Conservation (phyloP, 2,329 filamentous ascomycete species). For the Aspergillus neotritici region DNA sequence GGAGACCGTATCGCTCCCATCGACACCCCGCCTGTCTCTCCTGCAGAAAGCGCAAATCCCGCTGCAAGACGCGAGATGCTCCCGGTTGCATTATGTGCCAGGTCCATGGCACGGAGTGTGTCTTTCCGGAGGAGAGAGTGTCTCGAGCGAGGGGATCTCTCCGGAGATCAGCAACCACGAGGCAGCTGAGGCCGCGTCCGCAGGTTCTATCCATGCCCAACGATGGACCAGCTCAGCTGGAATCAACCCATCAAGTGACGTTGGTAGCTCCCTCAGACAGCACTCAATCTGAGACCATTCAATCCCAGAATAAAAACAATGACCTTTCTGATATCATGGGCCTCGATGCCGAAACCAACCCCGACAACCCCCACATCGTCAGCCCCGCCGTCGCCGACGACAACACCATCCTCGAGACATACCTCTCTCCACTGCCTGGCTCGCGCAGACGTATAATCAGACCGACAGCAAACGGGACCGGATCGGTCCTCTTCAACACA, state of each 20-base stretch:
- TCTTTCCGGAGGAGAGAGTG: constrained; percentile 31
- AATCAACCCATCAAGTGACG: no score
- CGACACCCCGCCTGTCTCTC: constrained; percentile 49
- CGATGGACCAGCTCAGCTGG: no score
- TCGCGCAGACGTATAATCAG: constrained; percentile 16
- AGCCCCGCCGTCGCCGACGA: constrained; percentile 50
- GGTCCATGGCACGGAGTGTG: constrained; percentile 46
- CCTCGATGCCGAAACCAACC: constrained; percentile 16
- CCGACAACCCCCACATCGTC: constrained; percentile 47
- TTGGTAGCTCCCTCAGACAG: background rate
- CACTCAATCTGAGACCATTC: background rate
- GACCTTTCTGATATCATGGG: constrained; percentile 9
- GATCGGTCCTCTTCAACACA: constrained; percentile 44
- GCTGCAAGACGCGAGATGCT: constrained; percentile 46
- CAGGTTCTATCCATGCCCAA: no score
- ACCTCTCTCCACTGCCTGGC: constrained; percentile 37
- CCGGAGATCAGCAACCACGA: background rate
- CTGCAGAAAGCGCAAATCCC: constrained; percentile 50
- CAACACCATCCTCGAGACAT: constrained; percentile 50
- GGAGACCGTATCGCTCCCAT: constrained; percentile 51
- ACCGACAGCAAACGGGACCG: constrained; percentile 18
- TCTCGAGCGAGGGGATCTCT: constrained; percentile 8
- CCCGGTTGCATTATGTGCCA: constrained; percentile 48
- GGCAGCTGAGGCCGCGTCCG: background rate
- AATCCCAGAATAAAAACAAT: constrained; percentile 1